Conservation (phyloP, 345 rosid species). For the Raphanus raphanistrum region DNA sequence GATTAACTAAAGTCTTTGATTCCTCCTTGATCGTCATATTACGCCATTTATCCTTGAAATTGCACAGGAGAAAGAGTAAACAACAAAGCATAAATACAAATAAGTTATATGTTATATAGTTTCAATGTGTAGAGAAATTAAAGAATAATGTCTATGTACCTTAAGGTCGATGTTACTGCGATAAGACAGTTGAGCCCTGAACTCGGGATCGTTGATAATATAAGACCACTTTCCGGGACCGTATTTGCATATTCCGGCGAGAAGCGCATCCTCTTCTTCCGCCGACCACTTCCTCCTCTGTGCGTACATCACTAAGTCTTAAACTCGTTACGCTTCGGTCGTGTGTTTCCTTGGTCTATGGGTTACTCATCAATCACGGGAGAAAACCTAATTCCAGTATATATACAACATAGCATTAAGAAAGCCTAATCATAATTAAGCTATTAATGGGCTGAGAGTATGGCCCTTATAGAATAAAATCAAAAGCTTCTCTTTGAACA, state of each 20-base stretch:
- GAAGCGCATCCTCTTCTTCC: constrained; percentile 77
- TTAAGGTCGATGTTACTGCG: constrained; percentile 86
- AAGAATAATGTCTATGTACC: constrained; percentile 38
- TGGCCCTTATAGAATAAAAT: not conserved
- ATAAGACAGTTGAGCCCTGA: constrained; percentile 48
- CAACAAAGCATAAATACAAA: not conserved
- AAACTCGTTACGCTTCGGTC: not conserved
- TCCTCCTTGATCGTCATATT: not conserved
- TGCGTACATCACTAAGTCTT: constrained; percentile 38
- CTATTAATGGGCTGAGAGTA: not conserved
- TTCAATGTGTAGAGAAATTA: not conserved
- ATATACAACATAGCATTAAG: not conserved
- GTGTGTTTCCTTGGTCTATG: not conserved
- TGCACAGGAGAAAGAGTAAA: not conserved
- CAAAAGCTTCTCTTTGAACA: too few relatives aligned
- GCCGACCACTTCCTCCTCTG: constrained; percentile 74
- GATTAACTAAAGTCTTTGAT: not conserved
- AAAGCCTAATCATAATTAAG: not conserved
- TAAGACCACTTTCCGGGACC: constrained; percentile 76
- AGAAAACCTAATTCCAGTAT: not conserved
- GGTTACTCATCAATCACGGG: not conserved
- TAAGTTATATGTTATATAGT: not conserved
- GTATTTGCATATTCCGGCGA: constrained; percentile 68
- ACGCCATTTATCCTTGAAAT: not conserved
- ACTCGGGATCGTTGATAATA: constrained; percentile 68